Base-by-base conservation (phyloP, 768 basidiomycete species). In the Rhizopogon rudus region DNA sequence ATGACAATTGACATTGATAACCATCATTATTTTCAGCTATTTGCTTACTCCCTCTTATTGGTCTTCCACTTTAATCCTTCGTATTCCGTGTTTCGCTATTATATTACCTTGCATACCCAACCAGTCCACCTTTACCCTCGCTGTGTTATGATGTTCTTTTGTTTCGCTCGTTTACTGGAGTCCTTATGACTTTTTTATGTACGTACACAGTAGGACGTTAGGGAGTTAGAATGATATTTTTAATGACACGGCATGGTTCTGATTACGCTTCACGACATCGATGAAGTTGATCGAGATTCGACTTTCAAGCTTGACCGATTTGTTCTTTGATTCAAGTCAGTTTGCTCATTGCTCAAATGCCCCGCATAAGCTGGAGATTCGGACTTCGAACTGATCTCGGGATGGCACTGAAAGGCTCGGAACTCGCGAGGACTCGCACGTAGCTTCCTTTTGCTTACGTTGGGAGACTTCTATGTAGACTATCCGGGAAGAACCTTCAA, bases 141-240 rank as follows among this genome's bases (percentile, higher is more conserved):
- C 52, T 53, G 42, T n/a, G 41, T 43, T 53, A n/a, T 33, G 42
- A 49, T 44, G 31, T 28, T 50, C 25, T 53, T 50, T 35, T 53
- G 52, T 44, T 50, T 37, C 35, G 3, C 22, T 31, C 44, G 20
- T 35, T 53, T 53, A 12, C 31, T 12, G 17, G 28, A 53, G 17
- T 33, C 52, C 31, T 53, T 53, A 53, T 53, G 52, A 53, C 52
- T 33, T 53, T 46, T 53, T 53, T 53, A 53, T 53, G 46, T 48
- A 48, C 33, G 46, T 35, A 35, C 45, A 22, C 35, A 13, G 52
- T 53, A 53, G 52, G 52, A 46, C 44, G 13, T 35, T 53, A 53
- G 52, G 52, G 22, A 33, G 52, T 53, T 53, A 46, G 20, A 53
- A 31, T 46, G n/a, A 28, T 53, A 53, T 53, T 13, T 53, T 53